Evolutionary conservation across 257 asterid species (phyloP), one percentile per base, ranked within the genome.

Genomic region (Solanum rostratum): DNA sequence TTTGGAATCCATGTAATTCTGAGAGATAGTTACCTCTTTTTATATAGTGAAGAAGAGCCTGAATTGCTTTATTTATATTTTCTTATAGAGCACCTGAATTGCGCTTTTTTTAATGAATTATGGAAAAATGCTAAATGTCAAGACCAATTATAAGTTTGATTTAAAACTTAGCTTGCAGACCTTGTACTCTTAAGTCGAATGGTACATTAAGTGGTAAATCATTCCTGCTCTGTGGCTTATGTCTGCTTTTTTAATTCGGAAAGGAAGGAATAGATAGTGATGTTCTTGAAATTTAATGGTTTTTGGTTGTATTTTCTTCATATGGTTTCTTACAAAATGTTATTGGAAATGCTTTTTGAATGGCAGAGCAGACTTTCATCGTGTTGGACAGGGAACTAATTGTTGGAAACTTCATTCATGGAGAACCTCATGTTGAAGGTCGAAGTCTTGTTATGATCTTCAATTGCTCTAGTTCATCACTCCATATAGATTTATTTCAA

Each of bases 301-400:
- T 55, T 68, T 49, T 59, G 57, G 1, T 50, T 76, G 55, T 37
- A 10, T 27, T 2, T 19, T 79, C 11, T 52, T 20, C 24, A 6
- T 54, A 27, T 81, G 29, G 12, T 71, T 69, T 81, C 27, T 50
- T 60, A 73, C 19, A 53, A 3, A 27, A 24, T 83, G 39, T 68
- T 50, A 54, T 54, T 39, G 53, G 68, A 55, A 83, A 68, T 71
- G 10, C 46, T 41, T 13, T 74, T 79, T 80, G 57, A 86, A 59
- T 90, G 81, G 90, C 98, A 96, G 99, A 93, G 91, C 94, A 93
- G 88, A 96, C 98, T n/a, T 96, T 94, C 74, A 94, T 96, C 84
- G 89, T 96, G 80, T 88, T 96, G 91, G 97, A 93, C 87, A 96
- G 88, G 87, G 94, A 92, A 13, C 89, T 94, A 81, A 84, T 94